Percentiles rank a stretch among this genome's conserved stretches.
phyloP scores from a whole-genome alignment of 2,329 filamentous ascomycete species.

The Cytospora chrysosperma region DNA sequence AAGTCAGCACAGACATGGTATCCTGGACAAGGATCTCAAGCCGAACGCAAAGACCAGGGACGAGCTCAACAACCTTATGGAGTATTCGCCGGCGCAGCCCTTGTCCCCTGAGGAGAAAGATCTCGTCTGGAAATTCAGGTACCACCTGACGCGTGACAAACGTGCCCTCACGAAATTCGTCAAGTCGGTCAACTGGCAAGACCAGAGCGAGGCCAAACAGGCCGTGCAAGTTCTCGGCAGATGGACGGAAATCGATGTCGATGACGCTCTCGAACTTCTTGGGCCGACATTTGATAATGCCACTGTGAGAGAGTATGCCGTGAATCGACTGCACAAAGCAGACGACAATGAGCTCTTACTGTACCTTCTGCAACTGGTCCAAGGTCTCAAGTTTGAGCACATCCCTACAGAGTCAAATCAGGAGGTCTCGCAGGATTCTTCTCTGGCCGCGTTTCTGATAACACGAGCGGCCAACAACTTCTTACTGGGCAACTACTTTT shows the following conservation, averaged over 20 bases:
- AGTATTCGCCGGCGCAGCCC: slow-evolving; percentile 87
- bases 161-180: slow-evolving; percentile 93
- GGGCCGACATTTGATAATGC: slow-evolving; percentile 89
- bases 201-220: slow-evolving; percentile 80
- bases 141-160: slow-evolving; percentile 91
- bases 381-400: slow-evolving; percentile 91
- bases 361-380: slow-evolving; percentile 90
- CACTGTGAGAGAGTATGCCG: slow-evolving; percentile 87
- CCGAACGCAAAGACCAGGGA: slow-evolving; percentile 95
- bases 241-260: slow-evolving; percentile 96
- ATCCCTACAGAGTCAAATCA: slow-evolving; percentile 62
- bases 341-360: slow-evolving; percentile 89
- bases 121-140: slow-evolving; percentile 94
- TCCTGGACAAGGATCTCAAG: slow-evolving; percentile 90
- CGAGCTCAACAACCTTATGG: slow-evolving; percentile 86
- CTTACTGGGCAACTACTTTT: slow-evolving; percentile 88
- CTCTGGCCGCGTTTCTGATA: slow-evolving; percentile 85
- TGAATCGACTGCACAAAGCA: slow-evolving; percentile 85
- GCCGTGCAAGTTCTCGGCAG: slow-evolving; percentile 86
- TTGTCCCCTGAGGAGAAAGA: slow-evolving; percentile 91
- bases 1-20: slow-evolving; percentile 86
- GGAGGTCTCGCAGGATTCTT: slow-evolving; percentile 71
- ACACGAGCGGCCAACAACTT: slow-evolving; percentile 84
- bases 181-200: slow-evolving; percentile 94
- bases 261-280: slow-evolving; percentile 90